Base-by-base conservation (phyloP, 345 rosid species). In the Pistacia integerrima region DNA sequence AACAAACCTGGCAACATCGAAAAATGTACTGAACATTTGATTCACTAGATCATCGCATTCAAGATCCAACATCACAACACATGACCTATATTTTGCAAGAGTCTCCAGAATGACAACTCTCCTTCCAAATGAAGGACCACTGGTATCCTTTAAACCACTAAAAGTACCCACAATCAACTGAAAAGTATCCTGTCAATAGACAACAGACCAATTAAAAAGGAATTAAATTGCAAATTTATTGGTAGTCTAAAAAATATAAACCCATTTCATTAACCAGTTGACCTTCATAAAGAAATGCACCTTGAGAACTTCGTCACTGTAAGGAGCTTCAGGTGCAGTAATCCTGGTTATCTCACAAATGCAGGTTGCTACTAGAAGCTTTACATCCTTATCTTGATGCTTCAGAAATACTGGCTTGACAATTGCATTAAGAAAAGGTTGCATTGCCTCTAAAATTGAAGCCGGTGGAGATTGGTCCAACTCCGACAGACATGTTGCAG, bases 281-380 rank as follows among this genome's bases (percentile, higher is more conserved):
- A 70, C 65, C 66, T 69, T 55, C 11, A 74, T 51, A 59, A 58
- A 70, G 55, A 80, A 73, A 69, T 33, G 64, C 76, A 93, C 99
- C 99, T 91, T 96, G 76, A 96, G 81, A 76, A 87, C 83, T 65
- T 87, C 94, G 84, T 92, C 99, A 70, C 78, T 83, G 68, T 93
- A 96, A 77, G 99, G 98, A 70, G 98, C 97, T 83, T 92, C 97
- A 57, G 99, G 99, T n/a, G 99, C 99, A 74, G 99, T 92, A 63
- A 96, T 89, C 67, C 99, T 91, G 72, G 98, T 92, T 75, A 93
- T 90, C 86, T 96, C 99, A 77, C 98, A 96, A 75, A 93, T 83
- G 70, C 97, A 96, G n/a, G 97, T 88, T 18, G 99, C 98, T 82
- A 96, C 92, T 72, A 96, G 89, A 90, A 96, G 98, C 83, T 91